Percentiles rank a stretch among this genome's conserved stretches.
phyloP scores from a whole-genome alignment of 495 filamentous ascomycete genomes.

The Penicillium soppii region DNA sequence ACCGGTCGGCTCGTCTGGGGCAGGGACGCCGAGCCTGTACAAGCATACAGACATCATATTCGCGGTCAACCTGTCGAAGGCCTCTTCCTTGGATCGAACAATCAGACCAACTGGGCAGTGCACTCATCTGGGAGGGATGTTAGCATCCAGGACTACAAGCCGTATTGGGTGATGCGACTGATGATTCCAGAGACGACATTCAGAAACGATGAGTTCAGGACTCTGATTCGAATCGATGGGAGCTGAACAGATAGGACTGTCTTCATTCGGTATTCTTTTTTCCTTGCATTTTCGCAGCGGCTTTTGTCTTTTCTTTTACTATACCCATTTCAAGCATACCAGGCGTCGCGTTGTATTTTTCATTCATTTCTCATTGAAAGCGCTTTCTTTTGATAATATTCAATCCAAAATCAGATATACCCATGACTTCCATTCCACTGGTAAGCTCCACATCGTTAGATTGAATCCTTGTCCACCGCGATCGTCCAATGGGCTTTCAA shows the following conservation, averaged over 20 bases:
- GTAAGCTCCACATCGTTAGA: too few relatives aligned
- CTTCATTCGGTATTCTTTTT: not conserved
- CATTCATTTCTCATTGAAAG: too few relatives aligned
- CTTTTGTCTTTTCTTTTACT: not conserved
- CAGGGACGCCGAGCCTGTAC: not conserved
- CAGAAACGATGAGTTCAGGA: constrained; percentile 4
- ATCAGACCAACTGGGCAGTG: constrained; percentile 8
- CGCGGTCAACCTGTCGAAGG: not conserved
- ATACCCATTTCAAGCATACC: not conserved
- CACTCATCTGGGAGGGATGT: constrained; percentile 9
- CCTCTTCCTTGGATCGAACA: constrained; percentile 12
- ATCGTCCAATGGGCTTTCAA: too few relatives aligned
- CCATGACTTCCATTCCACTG: too few relatives aligned
- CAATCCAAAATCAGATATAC: too few relatives aligned
- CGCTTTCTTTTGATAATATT: too few relatives aligned
- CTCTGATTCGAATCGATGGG: constrained; percentile 12
- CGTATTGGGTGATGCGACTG: constrained; percentile 13
- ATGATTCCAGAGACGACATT: not conserved
- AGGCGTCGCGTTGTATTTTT: not conserved
- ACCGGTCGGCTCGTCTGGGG: constrained; percentile 18
- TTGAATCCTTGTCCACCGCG: too few relatives aligned
- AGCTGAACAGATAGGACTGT: too few relatives aligned
- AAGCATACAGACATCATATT: constrained; percentile 9
- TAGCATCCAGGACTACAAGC: constrained; percentile 4
- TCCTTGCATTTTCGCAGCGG: not conserved